A percentile compares a stretch with the other conserved stretches of the same genome.
These are phyloP conservation scores for Termitomyces sp. DNA, from an alignment of 768 basidiomycete species.

Conservation along the genomic window DNA sequence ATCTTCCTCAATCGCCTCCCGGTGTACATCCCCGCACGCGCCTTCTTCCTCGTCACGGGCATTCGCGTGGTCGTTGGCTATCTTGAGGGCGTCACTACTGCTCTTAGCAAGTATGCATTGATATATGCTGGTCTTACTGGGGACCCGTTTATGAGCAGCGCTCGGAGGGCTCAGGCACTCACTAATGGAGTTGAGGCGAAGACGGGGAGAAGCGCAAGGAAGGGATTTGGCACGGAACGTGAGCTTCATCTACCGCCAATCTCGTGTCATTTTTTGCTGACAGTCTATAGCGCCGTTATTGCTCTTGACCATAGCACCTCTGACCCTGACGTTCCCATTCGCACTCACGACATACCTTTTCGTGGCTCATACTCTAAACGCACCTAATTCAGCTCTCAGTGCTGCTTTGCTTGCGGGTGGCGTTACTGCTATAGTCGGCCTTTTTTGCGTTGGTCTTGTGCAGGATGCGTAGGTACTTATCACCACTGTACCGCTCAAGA, in stretches of 20 bases:
- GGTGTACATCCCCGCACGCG: conserved; percentile 40
- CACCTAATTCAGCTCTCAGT: conserved; percentile 67
- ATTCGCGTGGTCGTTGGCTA: conserved; percentile 46
- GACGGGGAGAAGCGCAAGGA: conserved; percentile 31
- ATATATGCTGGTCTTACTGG: conserved; percentile 76
- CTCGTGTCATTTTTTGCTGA: conserved; percentile 1
- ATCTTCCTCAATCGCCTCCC: conserved; percentile 52
- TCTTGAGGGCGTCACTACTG: conserved; percentile 47
- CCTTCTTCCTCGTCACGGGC: conserved; percentile 38
- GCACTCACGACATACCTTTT: conserved; percentile 82
- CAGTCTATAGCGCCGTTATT: conserved; percentile 49
- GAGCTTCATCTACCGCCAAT: conserved; percentile 14
- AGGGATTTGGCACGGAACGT: conserved; percentile 57
- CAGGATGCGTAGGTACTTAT: conserved; percentile 47
- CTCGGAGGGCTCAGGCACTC: conserved; percentile 43
- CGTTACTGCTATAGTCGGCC: conserved; percentile 73
- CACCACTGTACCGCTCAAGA: not conserved
- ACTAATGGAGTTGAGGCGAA: conserved; percentile 26
- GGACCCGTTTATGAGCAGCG: conserved; percentile 56
- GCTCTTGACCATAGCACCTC: conserved; percentile 69
- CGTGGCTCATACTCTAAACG: conserved; percentile 72
- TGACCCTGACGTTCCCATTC: conserved; percentile 78
- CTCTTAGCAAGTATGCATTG: conserved; percentile 55
- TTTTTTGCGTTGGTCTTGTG: conserved; percentile 79
- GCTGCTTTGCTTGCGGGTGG: conserved; percentile 74